Evolutionary conservation across 352 stramenopile genomes (phyloP).

Genomic region (Phytophthora pistaciae): DNA sequence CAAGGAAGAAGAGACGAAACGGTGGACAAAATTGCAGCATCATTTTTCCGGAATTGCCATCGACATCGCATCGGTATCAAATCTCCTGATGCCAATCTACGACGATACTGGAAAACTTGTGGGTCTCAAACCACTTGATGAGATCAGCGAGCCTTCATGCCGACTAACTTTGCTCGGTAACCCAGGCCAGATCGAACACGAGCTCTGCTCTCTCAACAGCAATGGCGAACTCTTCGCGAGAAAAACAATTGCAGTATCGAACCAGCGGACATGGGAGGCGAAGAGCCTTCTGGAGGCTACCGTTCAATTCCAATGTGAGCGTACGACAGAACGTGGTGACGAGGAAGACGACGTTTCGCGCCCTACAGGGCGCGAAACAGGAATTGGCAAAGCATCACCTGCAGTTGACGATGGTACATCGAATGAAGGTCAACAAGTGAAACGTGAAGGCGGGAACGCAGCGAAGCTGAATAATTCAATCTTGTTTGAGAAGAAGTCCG

Average conservation of each 20-base stretch:
- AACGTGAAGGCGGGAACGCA: background rate
- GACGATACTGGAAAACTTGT: constrained; percentile 1
- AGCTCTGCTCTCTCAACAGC: constrained; percentile 11
- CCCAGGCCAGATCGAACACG: constrained; percentile 12
- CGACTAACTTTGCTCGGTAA: constrained; percentile 63
- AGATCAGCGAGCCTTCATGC: constrained; percentile 39
- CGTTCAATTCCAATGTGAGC: constrained; percentile 11
- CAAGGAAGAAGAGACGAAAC: constrained; percentile 17
- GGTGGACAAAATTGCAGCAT: constrained; percentile 48
- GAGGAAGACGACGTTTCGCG: too few species aligned
- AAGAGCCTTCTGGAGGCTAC: constrained; percentile 18
- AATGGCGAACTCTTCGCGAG: constrained; percentile 39
- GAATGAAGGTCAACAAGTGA: background rate
- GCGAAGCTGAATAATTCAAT: background rate
- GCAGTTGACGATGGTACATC: background rate
- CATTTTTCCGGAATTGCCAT: constrained; percentile 51
- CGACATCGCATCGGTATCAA: constrained; percentile 55
- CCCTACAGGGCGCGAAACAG: too few species aligned
- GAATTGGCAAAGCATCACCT: background rate
- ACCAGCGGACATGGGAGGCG: constrained; percentile 24
- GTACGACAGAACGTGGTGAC: background rate
- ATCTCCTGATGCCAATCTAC: constrained; percentile 38
- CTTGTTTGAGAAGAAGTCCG: constrained; percentile 36
- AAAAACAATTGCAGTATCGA: constrained; percentile 13
- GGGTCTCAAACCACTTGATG: constrained; percentile 14